phyloP scores from a whole-genome alignment of 2,329 filamentous ascomycete species.

The Monosporascus ibericus region DNA sequence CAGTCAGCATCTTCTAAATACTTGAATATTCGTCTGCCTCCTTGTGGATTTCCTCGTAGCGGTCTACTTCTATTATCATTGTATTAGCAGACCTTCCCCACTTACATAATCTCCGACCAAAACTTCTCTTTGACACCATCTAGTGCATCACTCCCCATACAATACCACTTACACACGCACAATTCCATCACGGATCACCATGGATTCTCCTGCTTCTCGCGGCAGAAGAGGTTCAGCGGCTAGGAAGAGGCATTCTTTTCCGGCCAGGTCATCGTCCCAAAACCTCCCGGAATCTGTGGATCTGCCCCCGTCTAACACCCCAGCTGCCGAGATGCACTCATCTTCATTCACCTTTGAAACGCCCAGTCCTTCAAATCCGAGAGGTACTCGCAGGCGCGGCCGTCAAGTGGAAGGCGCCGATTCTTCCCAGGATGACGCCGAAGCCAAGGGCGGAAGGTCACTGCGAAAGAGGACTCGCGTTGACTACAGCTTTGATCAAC shows the following conservation, averaged over 20 bases:
- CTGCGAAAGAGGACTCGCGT: conserved; percentile 50
- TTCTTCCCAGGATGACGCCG: conserved; percentile 38
- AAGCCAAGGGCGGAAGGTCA: conserved; percentile 52
- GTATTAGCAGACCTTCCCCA: conserved; percentile 17
- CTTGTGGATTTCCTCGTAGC: not conserved
- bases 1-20: not conserved
- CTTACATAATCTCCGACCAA: conserved; percentile 28
- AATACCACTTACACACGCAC: conserved; percentile 8
- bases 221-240: conserved; percentile 19
- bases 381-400: conserved; percentile 38
- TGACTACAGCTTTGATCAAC: conserved; percentile 51
- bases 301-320: conserved; percentile 13
- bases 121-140: conserved; percentile 15
- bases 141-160: conserved; percentile 9
- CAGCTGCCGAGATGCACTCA: conserved; percentile 13
- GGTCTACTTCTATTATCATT: not conserved
- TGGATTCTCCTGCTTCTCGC: conserved; percentile 23
- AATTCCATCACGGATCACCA: conserved; percentile 5
- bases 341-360: conserved; percentile 21
- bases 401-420: conserved; percentile 32
- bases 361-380: conserved; percentile 23
- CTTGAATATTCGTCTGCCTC: not conserved
- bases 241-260: conserved; percentile 21
- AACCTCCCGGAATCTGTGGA: conserved; percentile 12
- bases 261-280: conserved; percentile 15